Base-by-base conservation (phyloP, 495 filamentous ascomycete species). In the Rusavskia elegans region DNA sequence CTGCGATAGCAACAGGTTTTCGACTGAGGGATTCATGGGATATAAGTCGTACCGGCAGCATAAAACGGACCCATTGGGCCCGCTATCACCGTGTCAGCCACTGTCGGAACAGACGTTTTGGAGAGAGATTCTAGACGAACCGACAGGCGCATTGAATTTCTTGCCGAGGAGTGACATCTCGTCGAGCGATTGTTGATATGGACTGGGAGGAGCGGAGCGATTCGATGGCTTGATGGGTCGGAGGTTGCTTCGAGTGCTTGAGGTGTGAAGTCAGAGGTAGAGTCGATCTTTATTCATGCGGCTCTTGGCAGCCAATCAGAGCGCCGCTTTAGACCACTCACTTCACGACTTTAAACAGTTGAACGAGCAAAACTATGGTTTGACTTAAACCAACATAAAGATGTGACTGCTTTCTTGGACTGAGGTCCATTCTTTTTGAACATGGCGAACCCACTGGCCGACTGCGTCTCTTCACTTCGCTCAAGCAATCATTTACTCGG, bases 41-140 rank as follows among this genome's bases (percentile, higher is more conserved):
- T 30, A 30, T 30, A 42, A 13, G 14, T 59, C 88, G 65, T 90
- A 97, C 90, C 89, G 65, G 90, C 89, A 72, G 77, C 72, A 76
- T 83, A 93, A 80, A 96, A 97, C 51, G 90, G 90, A 63, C 77
- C 80, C 80, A 93, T 78, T 57, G 89, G 89, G 73, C 75, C 71
- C 72, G 85, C 90, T 97, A 67, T 71, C 54, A 53, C 54, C 52
- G 48, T 52, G 57, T 63, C 54, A 60, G 45, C 42, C 21, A 49
- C 49, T 25, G 13, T 36, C 29, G 52, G 51, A 41, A 50, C 23
- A 16, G 45, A 11, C 21, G n/a, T 29, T 14, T 23, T n/a, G 45
- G 2, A 41, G 41, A 45, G 23, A 45, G 48, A 38, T 46, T 46
- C 49, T 64, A 62, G 61, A 82, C 89, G 57, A 83, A 95, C 90